Base-by-base conservation (phyloP, 176 grass and related monocot genomes). In the Bromus sterilis region DNA sequence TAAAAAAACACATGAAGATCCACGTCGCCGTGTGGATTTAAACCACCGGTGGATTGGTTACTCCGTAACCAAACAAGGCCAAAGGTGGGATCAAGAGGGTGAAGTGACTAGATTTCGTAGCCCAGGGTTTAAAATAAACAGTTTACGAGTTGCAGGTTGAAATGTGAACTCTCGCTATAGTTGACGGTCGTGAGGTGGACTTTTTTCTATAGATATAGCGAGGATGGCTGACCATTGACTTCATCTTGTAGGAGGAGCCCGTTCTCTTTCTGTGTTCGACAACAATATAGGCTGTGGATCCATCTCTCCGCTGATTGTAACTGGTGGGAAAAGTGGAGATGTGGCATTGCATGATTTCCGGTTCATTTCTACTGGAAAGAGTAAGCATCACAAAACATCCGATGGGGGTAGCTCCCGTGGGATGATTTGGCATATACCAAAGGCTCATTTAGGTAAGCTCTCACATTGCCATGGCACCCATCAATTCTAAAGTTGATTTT, bases 401-500 rank as follows among this genome's bases (percentile, higher is more conserved):
- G 78, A 83, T 41, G 77, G 85, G 68, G 68, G 81, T 75, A 93
- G 71, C 84, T 66, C 79, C 20, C 86, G 64, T 87, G 90, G 92
- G 56, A 94, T 94, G 83, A 80, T 98, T 25, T 94, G 92, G 95
- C 82, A 93, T 89, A 91, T 98, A 80, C 95, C 95, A 77, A 98
- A 91, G 78, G 95, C 95, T 69, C 95, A 98, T 89, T 57, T 93
- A 89, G 92, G 92, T 98, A 91, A 71, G 39, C 80, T 74, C 15
- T 66, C 9, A 78, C 69, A 58, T 74, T 89, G 49, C 21, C 71
- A 83, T 81, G 8, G 31, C 76, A 63, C 53, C 84, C 11, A 39
- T 84, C 32, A 63, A 15, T 83, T 43, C 11, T 86, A 28, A 37
- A 80, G 25, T 62, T 84, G 18, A 25, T 80, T 70, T 61, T 84